Evolutionary conservation across 495 filamentous ascomycete species (phyloP), one percentile per base, ranked within the genome.

Genomic region (Trichoderma reesei): DNA sequence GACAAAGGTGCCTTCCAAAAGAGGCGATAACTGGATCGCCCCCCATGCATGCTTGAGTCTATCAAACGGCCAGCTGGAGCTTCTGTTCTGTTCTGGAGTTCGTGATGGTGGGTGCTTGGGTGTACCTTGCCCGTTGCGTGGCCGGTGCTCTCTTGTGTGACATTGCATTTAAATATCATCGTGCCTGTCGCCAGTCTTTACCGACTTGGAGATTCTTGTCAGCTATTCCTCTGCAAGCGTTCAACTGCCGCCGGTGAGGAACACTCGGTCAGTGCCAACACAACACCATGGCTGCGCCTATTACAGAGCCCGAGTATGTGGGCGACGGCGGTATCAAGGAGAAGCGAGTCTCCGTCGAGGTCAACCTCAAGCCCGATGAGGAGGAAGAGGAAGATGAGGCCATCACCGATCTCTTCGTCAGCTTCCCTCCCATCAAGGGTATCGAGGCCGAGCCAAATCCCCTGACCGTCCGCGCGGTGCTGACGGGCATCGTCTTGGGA

Each of bases 391-490:
- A 66, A 41, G 20, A 68, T 34, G 68, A 69, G 46, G 64, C 66
- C 26, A 68, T 68, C 3, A 67, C 70, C 20, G 78, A 80, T 65
- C 74, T 76, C 6, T 80, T 78, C 62, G 67, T 72, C 31, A 77
- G 77, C 37, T 70, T 80, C 59, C 72, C 73, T 31, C 63, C 72
- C 60, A 72, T 75, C 8, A 72, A 72, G 14, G 69, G 71, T 44
- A 68, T 77, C 20, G 66, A 72, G 7, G 67, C 72, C 33, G 76
- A 80, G 60, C 61, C 71, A 5, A 65, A 74, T 61, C 82, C 83
- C 42, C 67, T 86, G 33, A 85, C 81, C 4, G 46, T 81, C 51
- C 76, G 83, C 44, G 81, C 82, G 33, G 68, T 85, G 26, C 16
- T 80, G 60, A 71, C 83, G 61, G 83, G 83, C 42, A 75, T 81